A percentile compares a stretch with the other conserved stretches of the same genome.
phyloP scores from a whole-genome alignment of 2,329 filamentous ascomycete species.

The Aspergillus felis region DNA sequence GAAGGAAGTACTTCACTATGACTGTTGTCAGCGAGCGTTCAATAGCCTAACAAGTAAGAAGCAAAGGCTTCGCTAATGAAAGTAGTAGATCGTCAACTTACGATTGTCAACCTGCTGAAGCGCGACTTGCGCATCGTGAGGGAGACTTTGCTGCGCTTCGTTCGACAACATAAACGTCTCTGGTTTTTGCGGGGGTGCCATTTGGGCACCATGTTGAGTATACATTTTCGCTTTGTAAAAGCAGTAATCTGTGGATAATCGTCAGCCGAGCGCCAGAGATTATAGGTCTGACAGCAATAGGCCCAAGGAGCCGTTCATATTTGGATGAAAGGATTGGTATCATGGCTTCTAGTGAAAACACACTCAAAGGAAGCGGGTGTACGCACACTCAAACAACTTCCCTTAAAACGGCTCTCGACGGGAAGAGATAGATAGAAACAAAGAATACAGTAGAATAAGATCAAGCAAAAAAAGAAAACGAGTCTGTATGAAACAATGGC shows the following conservation, averaged over 20 bases:
- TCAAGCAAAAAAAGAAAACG: constrained; percentile 6
- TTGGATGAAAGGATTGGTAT: background rate
- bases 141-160: constrained; percentile 93
- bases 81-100: constrained; percentile 49
- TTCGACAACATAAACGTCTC: constrained; percentile 98
- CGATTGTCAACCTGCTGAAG: constrained; percentile 97
- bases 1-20: constrained; percentile 97
- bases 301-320: constrained; percentile 4
- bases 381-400: constrained; percentile 8
- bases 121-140: constrained; percentile 93
- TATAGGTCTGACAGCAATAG: constrained; percentile 14
- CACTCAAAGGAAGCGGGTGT: background rate
- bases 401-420: background rate
- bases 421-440: background rate
- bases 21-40: constrained; percentile 13
- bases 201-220: constrained; percentile 71
- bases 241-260: constrained; percentile 6
- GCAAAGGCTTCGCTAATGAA: background rate
- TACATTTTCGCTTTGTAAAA: constrained; percentile 56
- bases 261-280: constrained; percentile 19
- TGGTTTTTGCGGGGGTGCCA: constrained; percentile 91
- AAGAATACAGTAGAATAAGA: constrained; percentile 2
- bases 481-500: constrained; percentile 7
- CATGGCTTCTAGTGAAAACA: background rate
- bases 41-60: constrained; percentile 3